Percentiles rank a stretch among this genome's conserved stretches.
Conservation (phyloP, 2,329 filamentous ascomycete species). For the Aspergillus flavus region DNA sequence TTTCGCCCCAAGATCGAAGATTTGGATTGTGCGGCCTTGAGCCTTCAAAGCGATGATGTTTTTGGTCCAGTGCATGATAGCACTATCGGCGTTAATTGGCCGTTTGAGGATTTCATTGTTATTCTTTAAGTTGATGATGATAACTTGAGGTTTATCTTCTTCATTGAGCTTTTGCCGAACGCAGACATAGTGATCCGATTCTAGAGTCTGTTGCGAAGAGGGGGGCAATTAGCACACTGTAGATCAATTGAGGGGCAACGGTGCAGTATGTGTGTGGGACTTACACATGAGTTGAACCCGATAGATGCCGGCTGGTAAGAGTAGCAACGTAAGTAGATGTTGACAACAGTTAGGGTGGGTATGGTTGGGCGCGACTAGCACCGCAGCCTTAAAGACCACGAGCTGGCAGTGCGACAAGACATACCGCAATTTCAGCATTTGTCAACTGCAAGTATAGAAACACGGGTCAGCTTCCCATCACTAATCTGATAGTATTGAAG, state of each 20-base stretch:
- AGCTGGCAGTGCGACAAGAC: conserved; percentile 30
- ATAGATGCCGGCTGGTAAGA: conserved; percentile 66
- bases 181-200: conserved; percentile 96
- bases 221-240: conserved; percentile 24
- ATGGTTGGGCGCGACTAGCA: conserved; percentile 10
- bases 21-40: conserved; percentile 90
- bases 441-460: conserved; percentile 48
- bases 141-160: conserved; percentile 83
- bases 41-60: conserved; percentile 97
- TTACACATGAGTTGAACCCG: conserved; percentile 85
- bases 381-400: conserved; percentile 14
- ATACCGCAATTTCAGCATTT: conserved; percentile 56
- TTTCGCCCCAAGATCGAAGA: conserved; percentile 93
- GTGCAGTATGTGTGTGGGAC: conserved; percentile 36
- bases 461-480: conserved; percentile 35
- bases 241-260: neutral
- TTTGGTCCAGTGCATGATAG: conserved; percentile 98
- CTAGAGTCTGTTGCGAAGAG: conserved; percentile 71
- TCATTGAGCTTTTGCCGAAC: conserved; percentile 92
- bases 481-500: neutral
- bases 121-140: conserved; percentile 98
- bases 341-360: conserved; percentile 4
- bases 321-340: conserved; percentile 29
- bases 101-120: conserved; percentile 92
- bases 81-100: conserved; percentile 98